phyloP scores from a whole-genome alignment of 371 early-diverging fungal species.

The Rozella allomycis region DNA sequence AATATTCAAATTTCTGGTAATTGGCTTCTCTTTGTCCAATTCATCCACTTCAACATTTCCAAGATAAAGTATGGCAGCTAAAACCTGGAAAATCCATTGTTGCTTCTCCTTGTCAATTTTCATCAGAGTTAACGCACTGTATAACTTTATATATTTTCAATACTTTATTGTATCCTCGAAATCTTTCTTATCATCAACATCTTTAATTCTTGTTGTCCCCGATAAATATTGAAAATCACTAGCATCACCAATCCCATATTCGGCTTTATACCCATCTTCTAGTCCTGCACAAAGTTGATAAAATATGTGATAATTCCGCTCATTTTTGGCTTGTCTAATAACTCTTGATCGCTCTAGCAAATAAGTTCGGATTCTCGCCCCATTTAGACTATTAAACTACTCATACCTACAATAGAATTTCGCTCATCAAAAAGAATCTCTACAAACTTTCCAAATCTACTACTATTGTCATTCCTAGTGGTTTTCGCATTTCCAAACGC shows the following conservation, averaged over 20 bases:
- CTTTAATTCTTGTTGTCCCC: slow-evolving; percentile 61
- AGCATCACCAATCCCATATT: slow-evolving; percentile 47
- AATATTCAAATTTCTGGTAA: slow-evolving; percentile 35
- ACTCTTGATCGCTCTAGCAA: slow-evolving; percentile 94
- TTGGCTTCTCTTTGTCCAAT: slow-evolving; percentile 32
- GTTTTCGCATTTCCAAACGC: slow-evolving; percentile 99
- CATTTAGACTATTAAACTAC: too few species aligned
- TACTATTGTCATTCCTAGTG: slow-evolving; percentile 94
- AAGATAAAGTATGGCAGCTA: slow-evolving; percentile 73
- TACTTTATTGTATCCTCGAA: slow-evolving; percentile 68
- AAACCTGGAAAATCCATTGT: slow-evolving; percentile 43
- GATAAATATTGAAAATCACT: slow-evolving; percentile 65
- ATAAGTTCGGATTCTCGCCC: slow-evolving; percentile 90
- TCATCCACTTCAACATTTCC: slow-evolving; percentile 60
- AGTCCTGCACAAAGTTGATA: slow-evolving; percentile 85
- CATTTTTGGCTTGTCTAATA: slow-evolving; percentile 68
- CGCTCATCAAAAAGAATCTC: slow-evolving; percentile 39
- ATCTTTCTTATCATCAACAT: slow-evolving; percentile 75
- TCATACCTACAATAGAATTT: slow-evolving; percentile 32
- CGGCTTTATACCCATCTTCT: slow-evolving; percentile 51
- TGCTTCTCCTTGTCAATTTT: too few species aligned
- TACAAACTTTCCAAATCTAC: slow-evolving; percentile 97
- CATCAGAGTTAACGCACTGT: too few species aligned
- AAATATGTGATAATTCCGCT: slow-evolving; percentile 98
- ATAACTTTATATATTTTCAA: too few species aligned